A percentile compares a stretch with the other conserved stretches of the same genome.
Evolutionary conservation across 2,329 filamentous ascomycete genomes (phyloP).

Genomic region (Chaetomium strumarium): DNA sequence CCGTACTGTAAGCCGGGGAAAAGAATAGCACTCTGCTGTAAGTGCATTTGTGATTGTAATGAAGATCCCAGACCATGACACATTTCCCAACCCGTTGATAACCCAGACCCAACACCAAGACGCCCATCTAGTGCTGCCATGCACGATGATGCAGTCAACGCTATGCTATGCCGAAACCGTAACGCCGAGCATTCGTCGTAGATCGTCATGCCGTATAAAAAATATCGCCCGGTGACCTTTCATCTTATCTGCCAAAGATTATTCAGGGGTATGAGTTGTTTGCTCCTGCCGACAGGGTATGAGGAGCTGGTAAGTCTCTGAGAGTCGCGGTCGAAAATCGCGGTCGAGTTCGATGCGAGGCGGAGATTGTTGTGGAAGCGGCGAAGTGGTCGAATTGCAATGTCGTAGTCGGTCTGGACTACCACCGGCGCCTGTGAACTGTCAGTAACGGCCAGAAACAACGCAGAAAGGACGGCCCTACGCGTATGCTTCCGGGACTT

Average conservation of each 20-base stretch:
- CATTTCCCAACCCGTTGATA: background rate
- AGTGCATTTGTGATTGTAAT: no score
- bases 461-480: constrained; percentile 3
- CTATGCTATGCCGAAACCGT: background rate
- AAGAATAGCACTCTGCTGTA: background rate
- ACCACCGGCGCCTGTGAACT: constrained; percentile 13
- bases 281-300: no score
- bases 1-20: background rate
- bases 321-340: no score
- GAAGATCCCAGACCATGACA: background rate
- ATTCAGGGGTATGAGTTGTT: no score
- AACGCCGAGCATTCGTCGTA: background rate
- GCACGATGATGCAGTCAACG: background rate
- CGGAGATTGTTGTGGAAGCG: no score
- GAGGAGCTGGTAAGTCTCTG: no score
- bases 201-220: background rate
- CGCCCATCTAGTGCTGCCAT: background rate
- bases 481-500: constrained; percentile 22
- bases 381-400: no score
- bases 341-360: no score
- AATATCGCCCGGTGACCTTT: no score
- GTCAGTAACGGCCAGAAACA: background rate
- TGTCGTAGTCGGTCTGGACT: no score
- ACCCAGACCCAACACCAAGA: background rate
- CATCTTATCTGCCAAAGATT: no score